Evolutionary conservation across 2,329 filamentous ascomycete genomes (phyloP).

Genomic region (Verticillium nubilum): DNA sequence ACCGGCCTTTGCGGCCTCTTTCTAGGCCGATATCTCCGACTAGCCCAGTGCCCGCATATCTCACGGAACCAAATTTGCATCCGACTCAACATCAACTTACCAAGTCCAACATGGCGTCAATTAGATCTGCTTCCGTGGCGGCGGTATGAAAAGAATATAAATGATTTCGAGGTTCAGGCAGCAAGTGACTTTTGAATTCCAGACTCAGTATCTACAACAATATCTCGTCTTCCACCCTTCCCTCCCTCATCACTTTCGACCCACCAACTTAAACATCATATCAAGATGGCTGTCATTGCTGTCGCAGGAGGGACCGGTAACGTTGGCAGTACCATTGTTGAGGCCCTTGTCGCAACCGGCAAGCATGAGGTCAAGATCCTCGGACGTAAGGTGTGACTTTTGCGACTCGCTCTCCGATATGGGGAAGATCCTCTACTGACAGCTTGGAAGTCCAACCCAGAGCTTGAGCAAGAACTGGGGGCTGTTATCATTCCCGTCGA

Average conservation of each 20-base stretch:
- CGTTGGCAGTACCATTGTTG: constrained; percentile 40
- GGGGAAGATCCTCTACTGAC: not conserved
- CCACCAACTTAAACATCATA: not conserved
- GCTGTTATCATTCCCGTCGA: constrained; percentile 17
- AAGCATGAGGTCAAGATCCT: constrained; percentile 34
- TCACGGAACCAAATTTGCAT: too few relatives aligned
- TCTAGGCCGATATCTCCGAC: too few relatives aligned
- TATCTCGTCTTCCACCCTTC: too few relatives aligned
- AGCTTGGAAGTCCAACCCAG: constrained; percentile 8
- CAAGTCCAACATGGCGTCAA: too few relatives aligned
- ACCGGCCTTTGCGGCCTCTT: too few relatives aligned
- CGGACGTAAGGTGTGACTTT: constrained; percentile 30
- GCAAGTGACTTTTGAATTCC: too few relatives aligned
- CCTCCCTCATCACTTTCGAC: too few relatives aligned
- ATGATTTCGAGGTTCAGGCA: too few relatives aligned
- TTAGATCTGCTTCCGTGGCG: too few relatives aligned
- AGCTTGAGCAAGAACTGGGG: constrained; percentile 16
- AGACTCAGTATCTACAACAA: too few relatives aligned
- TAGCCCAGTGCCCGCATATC: too few relatives aligned
- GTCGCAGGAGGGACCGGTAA: constrained; percentile 40
- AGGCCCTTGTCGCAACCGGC: constrained; percentile 27
- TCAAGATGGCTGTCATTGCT: constrained; percentile 25
- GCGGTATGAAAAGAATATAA: too few relatives aligned
- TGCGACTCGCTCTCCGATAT: not conserved
- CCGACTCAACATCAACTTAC: not conserved